Percentiles rank a stretch among this genome's conserved stretches.
phyloP scores from a whole-genome alignment of 495 filamentous ascomycete species.

The Eremomyces bilateralis region DNA sequence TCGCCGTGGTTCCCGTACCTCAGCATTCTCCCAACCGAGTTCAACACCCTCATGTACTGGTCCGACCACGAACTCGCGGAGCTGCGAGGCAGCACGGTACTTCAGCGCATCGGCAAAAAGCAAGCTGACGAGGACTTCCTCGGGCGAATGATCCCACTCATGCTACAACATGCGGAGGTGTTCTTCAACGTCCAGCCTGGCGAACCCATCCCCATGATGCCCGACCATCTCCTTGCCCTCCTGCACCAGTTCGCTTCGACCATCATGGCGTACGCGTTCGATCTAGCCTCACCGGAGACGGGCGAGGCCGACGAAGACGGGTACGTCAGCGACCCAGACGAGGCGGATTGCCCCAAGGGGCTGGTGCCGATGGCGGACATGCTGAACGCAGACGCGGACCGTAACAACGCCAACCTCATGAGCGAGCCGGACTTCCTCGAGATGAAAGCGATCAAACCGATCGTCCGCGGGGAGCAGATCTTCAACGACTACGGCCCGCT shows the following conservation, averaged over 20 bases:
- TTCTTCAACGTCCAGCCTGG: constrained; percentile 25
- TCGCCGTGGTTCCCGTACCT: constrained; percentile 69
- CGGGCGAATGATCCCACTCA: constrained; percentile 37
- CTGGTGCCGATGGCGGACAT: constrained; percentile 91
- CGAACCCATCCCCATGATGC: constrained; percentile 18
- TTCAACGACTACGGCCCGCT: constrained; percentile 84
- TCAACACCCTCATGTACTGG: constrained; percentile 91
- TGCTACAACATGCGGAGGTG: constrained; percentile 22
- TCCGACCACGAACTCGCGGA: constrained; percentile 41
- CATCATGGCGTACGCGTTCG: constrained; percentile 93
- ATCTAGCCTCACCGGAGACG: constrained; percentile 35
- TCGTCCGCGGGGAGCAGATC: constrained; percentile 53
- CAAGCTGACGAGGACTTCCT: constrained; percentile 49
- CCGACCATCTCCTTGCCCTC: constrained; percentile 32
- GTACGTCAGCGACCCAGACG: constrained; percentile 47
- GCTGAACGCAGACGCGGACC: constrained; percentile 73
- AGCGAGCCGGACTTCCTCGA: constrained; percentile 41
- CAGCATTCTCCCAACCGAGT: constrained; percentile 46
- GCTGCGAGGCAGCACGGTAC: constrained; percentile 56
- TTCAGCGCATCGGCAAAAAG: constrained; percentile 55
- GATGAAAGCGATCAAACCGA: constrained; percentile 43
- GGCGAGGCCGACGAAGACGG: constrained; percentile 31
- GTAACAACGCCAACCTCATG: constrained; percentile 59
- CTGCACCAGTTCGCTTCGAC: constrained; percentile 63
- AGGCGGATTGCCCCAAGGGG: constrained; percentile 40